phyloP scores from a whole-genome alignment of 805 yeast species.

The Kurtzmaniella fragi region DNA sequence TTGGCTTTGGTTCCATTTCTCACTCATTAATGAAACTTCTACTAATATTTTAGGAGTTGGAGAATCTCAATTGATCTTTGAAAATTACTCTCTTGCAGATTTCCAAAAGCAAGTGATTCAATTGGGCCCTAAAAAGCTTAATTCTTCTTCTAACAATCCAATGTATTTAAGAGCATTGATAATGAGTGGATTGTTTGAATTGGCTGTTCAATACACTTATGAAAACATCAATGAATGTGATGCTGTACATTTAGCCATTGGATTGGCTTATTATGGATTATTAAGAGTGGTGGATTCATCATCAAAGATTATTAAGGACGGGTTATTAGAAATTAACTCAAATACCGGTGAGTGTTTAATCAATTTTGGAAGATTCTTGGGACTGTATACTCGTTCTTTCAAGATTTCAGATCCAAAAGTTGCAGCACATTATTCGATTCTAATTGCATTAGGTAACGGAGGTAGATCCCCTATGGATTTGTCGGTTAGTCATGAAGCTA shows the following conservation, averaged over 20 bases:
- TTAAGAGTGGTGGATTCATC: conserved; percentile 42
- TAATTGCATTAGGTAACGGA: conserved; percentile 52
- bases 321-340: conserved; percentile 27
- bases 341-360: conserved; percentile 29
- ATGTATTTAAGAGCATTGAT: conserved; percentile 70
- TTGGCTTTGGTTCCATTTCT: conserved; percentile 93
- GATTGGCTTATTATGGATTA: conserved; percentile 68
- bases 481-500: conserved; percentile 65
- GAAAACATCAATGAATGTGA: conserved; percentile 66
- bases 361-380: conserved; percentile 62
- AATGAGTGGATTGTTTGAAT: conserved; percentile 75
- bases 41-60: conserved; percentile 11
- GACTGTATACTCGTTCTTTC: conserved; percentile 78
- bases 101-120: conserved; percentile 67
- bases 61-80: conserved; percentile 53
- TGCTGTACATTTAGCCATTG: conserved; percentile 85
- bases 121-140: conserved; percentile 70
- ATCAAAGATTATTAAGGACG: conserved; percentile 21
- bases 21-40: conserved; percentile 56
- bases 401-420: conserved; percentile 81
- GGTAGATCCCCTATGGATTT: conserved; percentile 39
- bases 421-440: conserved; percentile 83
- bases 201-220: conserved; percentile 64
- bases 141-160: conserved; percentile 58
- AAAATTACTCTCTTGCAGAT: conserved; percentile 66